Percentiles rank a stretch among this genome's conserved stretches.
phyloP scores from a whole-genome alignment of 805 yeast genomes.

The Starmera caribaea region DNA sequence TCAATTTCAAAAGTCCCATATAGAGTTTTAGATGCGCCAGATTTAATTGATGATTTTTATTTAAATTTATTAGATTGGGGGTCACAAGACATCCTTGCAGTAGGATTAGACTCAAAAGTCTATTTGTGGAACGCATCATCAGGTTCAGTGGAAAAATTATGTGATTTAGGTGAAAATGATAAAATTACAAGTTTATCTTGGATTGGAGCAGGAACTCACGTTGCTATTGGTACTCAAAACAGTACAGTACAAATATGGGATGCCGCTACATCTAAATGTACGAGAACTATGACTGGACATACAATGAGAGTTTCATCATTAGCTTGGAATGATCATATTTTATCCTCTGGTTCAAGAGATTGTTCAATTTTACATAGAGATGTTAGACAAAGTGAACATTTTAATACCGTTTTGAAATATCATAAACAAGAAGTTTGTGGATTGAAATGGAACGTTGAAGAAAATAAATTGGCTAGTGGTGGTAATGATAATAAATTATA shows the following conservation, averaged over 20 bases:
- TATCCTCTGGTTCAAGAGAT: slow-evolving; percentile 69
- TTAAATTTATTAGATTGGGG: slow-evolving; percentile 95
- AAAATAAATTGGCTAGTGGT: slow-evolving; percentile 88
- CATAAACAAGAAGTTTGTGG: slow-evolving; percentile 98
- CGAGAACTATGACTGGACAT: slow-evolving; percentile 91
- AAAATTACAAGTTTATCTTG: slow-evolving; percentile 77
- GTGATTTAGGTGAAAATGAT: slow-evolving; percentile 63
- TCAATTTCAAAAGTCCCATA: slow-evolving; percentile 81
- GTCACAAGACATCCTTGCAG: slow-evolving; percentile 76
- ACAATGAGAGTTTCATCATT: slow-evolving; percentile 73
- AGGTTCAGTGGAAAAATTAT: slow-evolving; percentile 73
- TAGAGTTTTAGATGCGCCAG: slow-evolving; percentile 93
- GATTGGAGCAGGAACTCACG: slow-evolving; percentile 91
- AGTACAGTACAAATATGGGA: slow-evolving; percentile 96
- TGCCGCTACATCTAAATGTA: slow-evolving; percentile 69
- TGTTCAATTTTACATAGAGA: slow-evolving; percentile 80
- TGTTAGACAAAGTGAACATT: slow-evolving; percentile 81
- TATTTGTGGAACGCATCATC: slow-evolving; percentile 86
- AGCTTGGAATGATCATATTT: slow-evolving; percentile 89
- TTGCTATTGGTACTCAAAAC: slow-evolving; percentile 82
- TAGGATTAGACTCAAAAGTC: slow-evolving; percentile 80
- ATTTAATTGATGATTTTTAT: slow-evolving; percentile 87
- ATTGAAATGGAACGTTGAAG: slow-evolving; percentile 84
- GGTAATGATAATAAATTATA: slow-evolving; percentile 85
- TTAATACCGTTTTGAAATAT: slow-evolving; percentile 53